Percentiles rank a stretch among this genome's conserved stretches.
Evolutionary conservation across 108 stramenopile species (phyloP).

Genomic region (Conticribra guillardii): DNA sequence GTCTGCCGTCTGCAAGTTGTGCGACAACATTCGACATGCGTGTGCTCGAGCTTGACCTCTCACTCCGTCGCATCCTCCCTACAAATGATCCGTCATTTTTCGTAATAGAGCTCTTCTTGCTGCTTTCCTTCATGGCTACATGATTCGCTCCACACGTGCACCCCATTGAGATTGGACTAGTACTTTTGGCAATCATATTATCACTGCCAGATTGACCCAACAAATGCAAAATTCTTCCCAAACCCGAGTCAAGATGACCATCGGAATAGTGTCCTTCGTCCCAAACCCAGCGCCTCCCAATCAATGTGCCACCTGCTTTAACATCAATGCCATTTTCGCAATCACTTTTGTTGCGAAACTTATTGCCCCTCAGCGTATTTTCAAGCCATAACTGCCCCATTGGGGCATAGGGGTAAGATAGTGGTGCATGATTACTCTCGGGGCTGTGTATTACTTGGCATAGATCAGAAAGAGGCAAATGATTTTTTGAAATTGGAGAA

Average conservation of each 20-base stretch:
- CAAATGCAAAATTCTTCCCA: neutral
- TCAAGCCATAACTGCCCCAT: slow-evolving; percentile 42
- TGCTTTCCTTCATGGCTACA: neutral
- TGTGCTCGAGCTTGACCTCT: slow-evolving; percentile 26
- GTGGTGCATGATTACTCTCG: no score
- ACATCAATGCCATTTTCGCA: slow-evolving; percentile 6
- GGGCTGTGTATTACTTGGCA: no score
- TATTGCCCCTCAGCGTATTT: slow-evolving; percentile 15
- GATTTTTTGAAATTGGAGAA: no score
- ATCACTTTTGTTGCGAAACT: slow-evolving; percentile 1
- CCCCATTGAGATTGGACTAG: slow-evolving; percentile 10
- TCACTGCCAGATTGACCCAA: neutral
- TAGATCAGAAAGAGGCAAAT: no score
- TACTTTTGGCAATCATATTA: neutral
- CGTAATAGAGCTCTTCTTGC: slow-evolving; percentile 4
- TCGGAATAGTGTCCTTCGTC: slow-evolving; percentile 48
- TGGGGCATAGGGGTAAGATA: slow-evolving; percentile 33
- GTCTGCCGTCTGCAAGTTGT: slow-evolving; percentile 36
- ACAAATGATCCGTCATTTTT: slow-evolving; percentile 9
- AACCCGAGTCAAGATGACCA: slow-evolving; percentile 14
- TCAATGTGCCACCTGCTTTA: slow-evolving; percentile 30
- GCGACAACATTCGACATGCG: slow-evolving; percentile 22
- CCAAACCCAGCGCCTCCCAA: slow-evolving; percentile 45
- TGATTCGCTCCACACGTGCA: slow-evolving; percentile 38
- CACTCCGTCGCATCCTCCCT: slow-evolving; percentile 25